Base-by-base conservation (phyloP, 2,329 filamentous ascomycete genomes). In the Stagonosporopsis chrysanthemi region DNA sequence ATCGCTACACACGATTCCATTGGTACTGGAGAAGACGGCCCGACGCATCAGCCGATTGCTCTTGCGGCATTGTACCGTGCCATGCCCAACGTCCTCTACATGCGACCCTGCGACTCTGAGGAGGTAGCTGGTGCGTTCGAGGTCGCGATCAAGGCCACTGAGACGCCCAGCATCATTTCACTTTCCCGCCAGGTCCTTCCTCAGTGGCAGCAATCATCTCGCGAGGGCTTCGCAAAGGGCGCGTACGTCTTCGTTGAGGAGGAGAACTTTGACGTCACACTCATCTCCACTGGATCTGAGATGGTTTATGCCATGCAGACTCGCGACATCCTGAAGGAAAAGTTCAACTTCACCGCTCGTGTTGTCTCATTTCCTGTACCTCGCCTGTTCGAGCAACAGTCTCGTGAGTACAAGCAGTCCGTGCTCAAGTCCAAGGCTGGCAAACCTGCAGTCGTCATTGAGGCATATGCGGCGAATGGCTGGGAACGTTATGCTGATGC, bases 21-120 rank as follows among this genome's bases (percentile, higher is more conserved):
- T 17, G 85, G 81, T 24, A 83, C 78, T 17, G 85, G 86, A 2
- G 82, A 87, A 60, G 82, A 88, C 59, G 86, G 85, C 0, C 85
- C 84, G 0, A 87, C 85, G 0, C 85, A 88, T 62, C 85, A 88
- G 67, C 85, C 85, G 1, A 81, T 88, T 24, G 85, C 80, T 22
- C 76, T 88, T 0, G 80, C 82, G 5, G 70, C 80, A 0, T 73
- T 88, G 2, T 88, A 84, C 68, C 82, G 86, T 3, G 81, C 84
- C 22, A 88, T 88, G 84, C 85, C 85, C 0, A 86, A 87, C 58
- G 59, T 88, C 0, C 73, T 83, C 0, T 87, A 86, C 68, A 84
- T 88, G 54, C 82, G 85, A 0, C 85, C 85, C 0, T 79, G 80
- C 46, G 85, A 88, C 59, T 80, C 77, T 41, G 84, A 88, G 64